Percentiles rank a stretch among this genome's conserved stretches.
Evolutionary conservation across 2,329 filamentous ascomycete species (phyloP).

Genomic region (Venturia effusa): DNA sequence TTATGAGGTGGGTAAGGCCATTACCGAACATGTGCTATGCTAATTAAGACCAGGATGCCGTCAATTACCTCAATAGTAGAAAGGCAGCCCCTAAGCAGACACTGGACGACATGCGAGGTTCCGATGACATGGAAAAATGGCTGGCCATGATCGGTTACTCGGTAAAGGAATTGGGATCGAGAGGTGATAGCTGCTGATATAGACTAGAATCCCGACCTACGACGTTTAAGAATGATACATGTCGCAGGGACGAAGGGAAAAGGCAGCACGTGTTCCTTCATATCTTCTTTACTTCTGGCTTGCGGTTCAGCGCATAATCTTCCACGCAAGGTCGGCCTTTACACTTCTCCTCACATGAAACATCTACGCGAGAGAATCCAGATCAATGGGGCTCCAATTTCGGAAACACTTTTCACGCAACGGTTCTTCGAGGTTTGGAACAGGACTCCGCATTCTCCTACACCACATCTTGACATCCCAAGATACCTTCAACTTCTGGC

Average conservation of each 20-base stretch:
- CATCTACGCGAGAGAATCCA: constrained; percentile 77
- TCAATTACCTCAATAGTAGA: neutral
- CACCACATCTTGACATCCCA: constrained; percentile 49
- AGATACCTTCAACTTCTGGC: constrained; percentile 69
- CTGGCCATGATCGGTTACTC: neutral
- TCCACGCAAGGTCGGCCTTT: constrained; percentile 56
- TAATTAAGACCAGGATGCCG: neutral
- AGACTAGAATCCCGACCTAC: constrained; percentile 34
- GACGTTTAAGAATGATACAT: constrained; percentile 64
- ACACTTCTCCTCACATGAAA: constrained; percentile 76
- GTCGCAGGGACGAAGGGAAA: constrained; percentile 97
- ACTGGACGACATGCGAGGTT: neutral
- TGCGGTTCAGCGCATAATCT: constrained; percentile 49
- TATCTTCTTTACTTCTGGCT: constrained; percentile 61
- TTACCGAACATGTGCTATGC: neutral
- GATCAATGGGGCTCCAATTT: constrained; percentile 62
- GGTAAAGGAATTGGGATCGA: neutral
- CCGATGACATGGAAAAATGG: neutral
- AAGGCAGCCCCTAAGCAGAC: neutral
- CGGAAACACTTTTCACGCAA: constrained; percentile 55
- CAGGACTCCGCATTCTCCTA: constrained; percentile 24
- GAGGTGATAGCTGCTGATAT: neutral
- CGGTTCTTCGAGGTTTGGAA: constrained; percentile 86
- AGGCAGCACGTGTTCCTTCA: constrained; percentile 80
- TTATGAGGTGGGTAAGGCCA: neutral